Base-by-base conservation (phyloP, 1,139 yeast genomes). In the Zhuliangozyma parablackwelliae region DNA sequence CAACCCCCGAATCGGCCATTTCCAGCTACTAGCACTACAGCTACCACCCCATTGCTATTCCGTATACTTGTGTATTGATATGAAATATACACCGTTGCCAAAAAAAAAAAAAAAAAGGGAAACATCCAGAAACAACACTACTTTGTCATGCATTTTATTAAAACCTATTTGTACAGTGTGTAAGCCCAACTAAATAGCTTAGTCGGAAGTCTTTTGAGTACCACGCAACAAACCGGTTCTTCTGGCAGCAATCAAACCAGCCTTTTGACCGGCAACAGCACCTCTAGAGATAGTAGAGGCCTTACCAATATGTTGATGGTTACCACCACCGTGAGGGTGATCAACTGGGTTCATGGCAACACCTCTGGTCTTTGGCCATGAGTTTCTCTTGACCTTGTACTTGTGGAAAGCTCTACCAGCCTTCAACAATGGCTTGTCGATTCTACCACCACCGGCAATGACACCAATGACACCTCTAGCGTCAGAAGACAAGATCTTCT, bases 251-350 rank as follows among this genome's bases (percentile, higher is more conserved):
- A 94, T 94, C 71, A 92, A 90, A 92, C 98, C 98, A 72, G 95
- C 96, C 95, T 92, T 92, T 82, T 92, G 98, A 89, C 98, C 98
- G 65, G 98, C 79, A 72, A 92, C 98, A 63, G 98, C 97, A 75
- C 96, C 96, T 86, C 98, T 89, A 61, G 96, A 84, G 66, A 92
- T 92, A 68, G 98, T 92, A 65, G 98, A 92, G 69, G 98, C 98
- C 85, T 92, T 92, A 90, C 98, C 97, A 82, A 92, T 92, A 75
- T 92, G 98, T 82, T 92, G 98, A 79, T 92, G 98, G 97, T 92
- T 92, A 92, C 98, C 98, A 90, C 98, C 98, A 86, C 98, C 98
- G 75, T 90, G 97, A 72, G 97, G 97, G 81, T 90, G 97, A 74
- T 90, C 97, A 70, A 90, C 97, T 75, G 97, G 97, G 80, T 89